phyloP scores from a whole-genome alignment of 495 filamentous ascomycete genomes.

The Penicillium waksmanii region DNA sequence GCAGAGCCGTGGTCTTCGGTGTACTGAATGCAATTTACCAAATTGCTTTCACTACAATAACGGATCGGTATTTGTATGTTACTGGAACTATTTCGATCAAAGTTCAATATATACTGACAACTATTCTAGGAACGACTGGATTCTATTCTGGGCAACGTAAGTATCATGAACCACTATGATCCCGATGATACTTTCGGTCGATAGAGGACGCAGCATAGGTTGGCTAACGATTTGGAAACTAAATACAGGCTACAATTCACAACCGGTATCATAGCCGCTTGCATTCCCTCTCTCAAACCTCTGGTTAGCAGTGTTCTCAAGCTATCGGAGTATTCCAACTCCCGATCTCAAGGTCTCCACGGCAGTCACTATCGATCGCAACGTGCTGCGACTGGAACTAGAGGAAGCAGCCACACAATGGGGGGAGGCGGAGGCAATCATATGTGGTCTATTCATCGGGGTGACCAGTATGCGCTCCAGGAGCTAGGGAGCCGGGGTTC shows the following conservation, averaged over 20 bases:
- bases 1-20: not conserved
- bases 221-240: not conserved
- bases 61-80: not conserved
- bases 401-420: not conserved
- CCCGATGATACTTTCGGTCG: no score
- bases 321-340: slow-evolving; percentile 16
- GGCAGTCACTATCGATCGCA: not conserved
- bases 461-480: not conserved
- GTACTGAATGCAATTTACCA: not conserved
- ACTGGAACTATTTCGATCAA: not conserved
- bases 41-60: not conserved
- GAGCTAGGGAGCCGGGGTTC: slow-evolving; percentile 7
- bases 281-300: slow-evolving; percentile 46
- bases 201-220: no score
- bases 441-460: not conserved
- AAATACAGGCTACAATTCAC: slow-evolving; percentile 43
- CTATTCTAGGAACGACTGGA: not conserved
- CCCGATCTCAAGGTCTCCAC: not conserved
- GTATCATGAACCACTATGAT: not conserved
- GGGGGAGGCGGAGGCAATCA: not conserved
- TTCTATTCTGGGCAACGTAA: not conserved
- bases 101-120: not conserved
- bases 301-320: slow-evolving; percentile 37
- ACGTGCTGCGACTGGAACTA: not conserved
- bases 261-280: slow-evolving; percentile 51